A percentile compares a stretch with the other conserved stretches of the same genome.
phyloP scores from a whole-genome alignment of 176 grass and related monocot genomes.

The Bothriochloa decipiens region DNA sequence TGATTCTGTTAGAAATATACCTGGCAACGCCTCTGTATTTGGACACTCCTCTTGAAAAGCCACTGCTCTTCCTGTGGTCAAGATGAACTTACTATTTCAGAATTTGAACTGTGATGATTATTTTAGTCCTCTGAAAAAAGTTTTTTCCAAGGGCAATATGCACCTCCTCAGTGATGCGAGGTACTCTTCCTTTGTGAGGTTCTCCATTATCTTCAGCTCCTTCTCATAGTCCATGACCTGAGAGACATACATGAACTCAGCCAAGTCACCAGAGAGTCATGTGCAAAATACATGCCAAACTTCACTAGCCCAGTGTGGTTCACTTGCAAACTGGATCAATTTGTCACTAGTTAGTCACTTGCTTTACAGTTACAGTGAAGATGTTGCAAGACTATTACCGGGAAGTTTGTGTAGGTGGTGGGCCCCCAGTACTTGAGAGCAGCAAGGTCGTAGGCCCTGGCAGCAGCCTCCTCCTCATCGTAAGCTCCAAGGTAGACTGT shows the following conservation, averaged over 20 bases:
- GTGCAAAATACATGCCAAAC: neutral
- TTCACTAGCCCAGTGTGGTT: neutral
- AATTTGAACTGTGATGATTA: neutral
- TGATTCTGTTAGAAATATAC: conserved; percentile 1
- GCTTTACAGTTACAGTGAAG: neutral
- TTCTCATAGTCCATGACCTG: conserved; percentile 70
- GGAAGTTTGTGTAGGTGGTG: conserved; percentile 70
- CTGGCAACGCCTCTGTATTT: conserved; percentile 81
- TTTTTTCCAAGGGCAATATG: too few relatives aligned
- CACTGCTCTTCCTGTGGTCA: conserved; percentile 68
- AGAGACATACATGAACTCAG: neutral
- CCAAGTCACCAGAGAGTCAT: neutral
- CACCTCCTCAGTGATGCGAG: conserved; percentile 69
- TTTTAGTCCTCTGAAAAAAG: neutral
- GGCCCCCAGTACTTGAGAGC: conserved; percentile 80
- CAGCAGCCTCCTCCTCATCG: conserved; percentile 73
- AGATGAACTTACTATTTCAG: neutral
- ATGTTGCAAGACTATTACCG: conserved; percentile 24
- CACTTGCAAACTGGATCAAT: too few relatives aligned
- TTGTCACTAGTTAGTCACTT: too few relatives aligned
- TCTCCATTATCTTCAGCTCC: conserved; percentile 73
- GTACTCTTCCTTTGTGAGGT: conserved; percentile 72
- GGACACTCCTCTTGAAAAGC: conserved; percentile 71
- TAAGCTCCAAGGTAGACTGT: conserved; percentile 73
- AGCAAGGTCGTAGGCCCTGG: conserved; percentile 71